Percentiles rank a stretch among this genome's conserved stretches.
These are phyloP conservation scores for Prinsepia uniflora DNA, from an alignment of 306 rosid genomes.

Conservation along the genomic window DNA sequence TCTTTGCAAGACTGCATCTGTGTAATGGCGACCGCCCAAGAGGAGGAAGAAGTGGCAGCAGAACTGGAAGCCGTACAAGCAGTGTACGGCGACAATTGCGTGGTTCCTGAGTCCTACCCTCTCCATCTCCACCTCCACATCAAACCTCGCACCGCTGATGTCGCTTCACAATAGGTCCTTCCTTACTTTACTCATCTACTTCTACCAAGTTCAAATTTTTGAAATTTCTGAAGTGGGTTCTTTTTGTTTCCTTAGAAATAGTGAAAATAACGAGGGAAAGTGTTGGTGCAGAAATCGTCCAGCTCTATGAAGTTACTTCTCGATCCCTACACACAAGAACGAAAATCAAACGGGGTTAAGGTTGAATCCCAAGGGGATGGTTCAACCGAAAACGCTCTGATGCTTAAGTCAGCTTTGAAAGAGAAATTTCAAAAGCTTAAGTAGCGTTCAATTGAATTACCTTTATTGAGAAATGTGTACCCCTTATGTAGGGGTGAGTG, in stretches of 20 bases:
- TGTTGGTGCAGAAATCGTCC: no score
- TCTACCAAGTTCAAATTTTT: no score
- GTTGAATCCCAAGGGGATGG: no score
- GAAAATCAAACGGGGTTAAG: no score
- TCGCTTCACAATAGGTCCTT: slow-evolving; percentile 62
- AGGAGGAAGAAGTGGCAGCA: slow-evolving; percentile 48
- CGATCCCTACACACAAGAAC: no score
- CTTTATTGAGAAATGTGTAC: no score
- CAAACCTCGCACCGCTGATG: slow-evolving; percentile 86
- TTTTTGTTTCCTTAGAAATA: neutral
- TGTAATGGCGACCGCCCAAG: slow-evolving; percentile 34
- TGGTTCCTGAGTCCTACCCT: slow-evolving; percentile 48
- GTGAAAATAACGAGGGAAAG: neutral
- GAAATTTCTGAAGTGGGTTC: neutral
- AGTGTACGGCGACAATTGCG: slow-evolving; percentile 63
- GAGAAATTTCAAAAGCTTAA: no score
- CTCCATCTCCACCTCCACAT: slow-evolving; percentile 64
- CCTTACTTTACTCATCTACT: neutral
- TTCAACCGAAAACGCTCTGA: no score
- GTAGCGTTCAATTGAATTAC: no score
- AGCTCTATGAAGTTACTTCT: no score
- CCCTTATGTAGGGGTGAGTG: no score
- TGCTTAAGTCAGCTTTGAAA: no score
- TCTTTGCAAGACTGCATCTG: neutral
- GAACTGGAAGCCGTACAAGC: slow-evolving; percentile 76